These are phyloP conservation scores for Heterobasidion irregulare DNA, from an alignment of 1,284 basidiomycete species.

Conservation along the genomic window DNA sequence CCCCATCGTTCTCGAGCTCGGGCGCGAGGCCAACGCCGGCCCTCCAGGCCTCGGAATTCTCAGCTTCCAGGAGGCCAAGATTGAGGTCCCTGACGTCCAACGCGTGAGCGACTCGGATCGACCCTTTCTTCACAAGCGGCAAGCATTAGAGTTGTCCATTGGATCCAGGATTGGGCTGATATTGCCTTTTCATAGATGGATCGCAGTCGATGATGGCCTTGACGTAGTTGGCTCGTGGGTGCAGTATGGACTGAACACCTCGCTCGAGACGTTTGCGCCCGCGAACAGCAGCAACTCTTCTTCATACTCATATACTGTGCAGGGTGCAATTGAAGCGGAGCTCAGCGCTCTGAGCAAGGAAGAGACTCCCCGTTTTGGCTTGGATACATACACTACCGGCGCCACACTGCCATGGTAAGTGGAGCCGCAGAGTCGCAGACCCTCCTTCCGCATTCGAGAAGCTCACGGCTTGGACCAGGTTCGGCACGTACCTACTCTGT, in stretches of 20 bases:
- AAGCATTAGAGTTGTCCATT: background rate
- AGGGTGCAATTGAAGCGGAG: background rate
- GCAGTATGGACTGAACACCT: background rate
- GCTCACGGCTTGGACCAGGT: background rate
- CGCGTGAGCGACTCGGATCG: background rate
- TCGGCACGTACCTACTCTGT: background rate
- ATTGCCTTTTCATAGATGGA: background rate
- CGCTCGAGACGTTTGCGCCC: background rate
- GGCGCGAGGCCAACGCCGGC: background rate
- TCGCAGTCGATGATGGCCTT: background rate
- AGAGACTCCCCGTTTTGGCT: background rate
- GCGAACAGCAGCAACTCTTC: background rate
- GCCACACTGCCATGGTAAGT: background rate
- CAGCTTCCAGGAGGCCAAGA: background rate
- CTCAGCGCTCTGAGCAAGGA: background rate
- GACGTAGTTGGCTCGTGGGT: background rate
- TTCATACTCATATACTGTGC: background rate
- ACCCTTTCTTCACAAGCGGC: background rate
- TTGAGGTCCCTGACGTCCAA: background rate
- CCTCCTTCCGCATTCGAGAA: background rate
- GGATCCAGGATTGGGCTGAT: background rate
- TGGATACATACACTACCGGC: background rate
- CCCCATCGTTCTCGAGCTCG: background rate
- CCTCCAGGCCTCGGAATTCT: background rate
- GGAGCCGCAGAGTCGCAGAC: background rate